phyloP scores from a whole-genome alignment of 139 green algal species.

The Pseudopediastrum boryanum region DNA sequence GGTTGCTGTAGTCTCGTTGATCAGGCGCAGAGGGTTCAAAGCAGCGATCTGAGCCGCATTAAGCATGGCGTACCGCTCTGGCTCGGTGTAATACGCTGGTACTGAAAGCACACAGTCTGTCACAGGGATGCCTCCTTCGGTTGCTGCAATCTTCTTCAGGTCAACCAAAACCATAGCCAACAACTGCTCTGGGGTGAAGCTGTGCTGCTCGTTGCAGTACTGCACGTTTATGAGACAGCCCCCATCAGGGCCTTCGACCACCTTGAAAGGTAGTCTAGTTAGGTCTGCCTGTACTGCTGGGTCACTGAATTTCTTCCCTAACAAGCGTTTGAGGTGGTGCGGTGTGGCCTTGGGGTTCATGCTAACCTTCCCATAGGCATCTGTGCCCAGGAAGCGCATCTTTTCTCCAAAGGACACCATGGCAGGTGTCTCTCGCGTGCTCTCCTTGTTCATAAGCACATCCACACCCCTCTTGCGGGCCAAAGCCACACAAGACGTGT shows the following conservation, averaged over 20 bases:
- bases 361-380: slow-evolving; percentile 60
- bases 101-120: slow-evolving; percentile 94
- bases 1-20: slow-evolving; percentile 96
- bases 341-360: slow-evolving; percentile 96
- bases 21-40: slow-evolving; percentile 87
- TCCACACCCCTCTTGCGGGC: slow-evolving; percentile 66
- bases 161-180: slow-evolving; percentile 94
- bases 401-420: slow-evolving; percentile 90
- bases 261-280: slow-evolving; percentile 71
- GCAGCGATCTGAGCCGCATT: slow-evolving; percentile 54
- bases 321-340: slow-evolving; percentile 90
- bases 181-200: slow-evolving; percentile 75
- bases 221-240: slow-evolving; percentile 81
- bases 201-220: slow-evolving; percentile 57
- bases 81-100: slow-evolving; percentile 87
- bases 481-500: slow-evolving; percentile 24
- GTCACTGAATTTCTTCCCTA: slow-evolving; percentile 90
- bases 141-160: slow-evolving; percentile 89
- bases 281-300: slow-evolving; percentile 86
- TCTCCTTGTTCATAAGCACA: slow-evolving; percentile 97
- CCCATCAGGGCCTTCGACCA: slow-evolving; percentile 75
- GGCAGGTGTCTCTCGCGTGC: slow-evolving; percentile 89
- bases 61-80: slow-evolving; percentile 87
- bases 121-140: slow-evolving; percentile 76
- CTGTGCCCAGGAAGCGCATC: slow-evolving; percentile 69